Conservation (phyloP, 768 basidiomycete species). For the Termitomyces sp. region DNA sequence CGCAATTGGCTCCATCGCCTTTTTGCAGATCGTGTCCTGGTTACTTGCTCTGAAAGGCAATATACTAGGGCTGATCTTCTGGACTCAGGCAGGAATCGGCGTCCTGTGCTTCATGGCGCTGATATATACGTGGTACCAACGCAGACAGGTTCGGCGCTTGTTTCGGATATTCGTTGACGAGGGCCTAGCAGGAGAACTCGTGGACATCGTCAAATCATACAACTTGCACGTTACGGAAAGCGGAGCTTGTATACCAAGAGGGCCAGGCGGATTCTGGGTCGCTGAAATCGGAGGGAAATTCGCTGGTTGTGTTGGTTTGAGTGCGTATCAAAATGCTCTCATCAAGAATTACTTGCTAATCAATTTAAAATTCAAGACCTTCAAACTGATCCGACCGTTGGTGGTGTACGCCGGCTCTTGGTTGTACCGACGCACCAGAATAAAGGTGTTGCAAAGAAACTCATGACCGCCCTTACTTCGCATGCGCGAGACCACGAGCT, state of each 20-base stretch:
- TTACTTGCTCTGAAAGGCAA: neutral
- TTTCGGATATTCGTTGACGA: slow-evolving; percentile 5
- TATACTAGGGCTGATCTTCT: neutral
- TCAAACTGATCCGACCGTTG: slow-evolving; percentile 4
- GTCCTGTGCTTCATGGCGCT: neutral
- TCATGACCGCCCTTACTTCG: slow-evolving; percentile 9
- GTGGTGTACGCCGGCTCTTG: slow-evolving; percentile 11
- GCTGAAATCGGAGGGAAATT: slow-evolving; percentile 10
- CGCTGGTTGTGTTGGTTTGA: slow-evolving; percentile 14
- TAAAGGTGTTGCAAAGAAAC: slow-evolving; percentile 9
- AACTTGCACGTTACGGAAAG: neutral
- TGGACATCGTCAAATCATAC: slow-evolving; percentile 6
- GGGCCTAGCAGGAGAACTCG: slow-evolving; percentile 7
- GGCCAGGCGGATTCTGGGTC: slow-evolving; percentile 13
- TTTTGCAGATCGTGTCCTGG: neutral
- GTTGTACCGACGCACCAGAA: slow-evolving; percentile 9
- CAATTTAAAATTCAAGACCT: neutral
- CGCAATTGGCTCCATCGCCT: neutral
- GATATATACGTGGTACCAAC: slow-evolving; percentile 5
- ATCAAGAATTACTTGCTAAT: neutral
- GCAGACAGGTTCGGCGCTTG: neutral
- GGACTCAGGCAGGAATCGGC: neutral
- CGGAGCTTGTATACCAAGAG: slow-evolving; percentile 2
- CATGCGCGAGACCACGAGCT: slow-evolving; percentile 10
- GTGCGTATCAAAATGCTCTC: neutral